Conservation (phyloP, 2,329 filamentous ascomycete species). For the Pyricularia pennisetigena region DNA sequence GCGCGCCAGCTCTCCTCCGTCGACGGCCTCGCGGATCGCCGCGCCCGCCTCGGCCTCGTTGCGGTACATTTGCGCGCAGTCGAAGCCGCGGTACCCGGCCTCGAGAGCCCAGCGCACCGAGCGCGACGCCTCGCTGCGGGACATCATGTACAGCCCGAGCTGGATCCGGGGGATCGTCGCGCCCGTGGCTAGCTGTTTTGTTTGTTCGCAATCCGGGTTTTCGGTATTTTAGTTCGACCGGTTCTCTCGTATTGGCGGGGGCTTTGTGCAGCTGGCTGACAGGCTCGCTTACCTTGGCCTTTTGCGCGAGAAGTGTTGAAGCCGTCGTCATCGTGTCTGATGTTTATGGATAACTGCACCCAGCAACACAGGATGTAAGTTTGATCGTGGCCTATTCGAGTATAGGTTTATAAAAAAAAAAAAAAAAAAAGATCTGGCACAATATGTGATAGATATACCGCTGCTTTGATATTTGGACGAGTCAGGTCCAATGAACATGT, state of each 20-base stretch:
- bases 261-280: neutral
- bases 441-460: neutral
- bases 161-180: conserved; percentile 61
- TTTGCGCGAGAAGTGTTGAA: neutral
- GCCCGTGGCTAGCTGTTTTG: conserved; percentile 49
- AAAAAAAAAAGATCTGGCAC: too few species aligned
- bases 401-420: neutral
- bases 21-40: conserved; percentile 46
- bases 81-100: conserved; percentile 40
- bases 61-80: conserved; percentile 45
- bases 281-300: neutral
- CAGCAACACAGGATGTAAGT: neutral
- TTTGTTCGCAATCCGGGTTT: neutral
- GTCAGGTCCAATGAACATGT: neutral
- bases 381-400: neutral
- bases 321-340: neutral
- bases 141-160: conserved; percentile 65
- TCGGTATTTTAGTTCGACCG: neutral
- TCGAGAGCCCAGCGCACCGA: conserved; percentile 49
- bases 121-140: conserved; percentile 45
- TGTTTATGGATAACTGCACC: neutral
- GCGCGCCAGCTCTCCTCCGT: conserved; percentile 19
- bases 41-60: conserved; percentile 64
- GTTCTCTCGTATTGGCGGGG: neutral
- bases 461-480: neutral